phyloP scores from a whole-genome alignment of 2,329 filamentous ascomycete genomes.

The Neonectria sp. region DNA sequence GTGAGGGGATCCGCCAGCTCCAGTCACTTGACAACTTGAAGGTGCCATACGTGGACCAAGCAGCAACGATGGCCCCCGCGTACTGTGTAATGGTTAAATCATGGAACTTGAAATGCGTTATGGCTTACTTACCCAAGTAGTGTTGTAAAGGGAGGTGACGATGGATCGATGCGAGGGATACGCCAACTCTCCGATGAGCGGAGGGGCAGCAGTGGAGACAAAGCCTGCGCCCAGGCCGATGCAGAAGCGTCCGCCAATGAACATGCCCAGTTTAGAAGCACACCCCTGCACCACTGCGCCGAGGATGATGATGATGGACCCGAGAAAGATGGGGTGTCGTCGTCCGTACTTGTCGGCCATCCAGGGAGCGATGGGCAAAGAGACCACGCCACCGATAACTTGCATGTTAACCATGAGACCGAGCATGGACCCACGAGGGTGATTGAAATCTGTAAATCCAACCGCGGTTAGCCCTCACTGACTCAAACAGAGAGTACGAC shows the following conservation, averaged over 20 bases:
- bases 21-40: constrained; percentile 40
- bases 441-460: constrained; percentile 46
- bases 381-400: constrained; percentile 52
- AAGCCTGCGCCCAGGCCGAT: constrained; percentile 49
- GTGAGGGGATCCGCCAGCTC: constrained; percentile 44
- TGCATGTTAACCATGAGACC: constrained; percentile 50
- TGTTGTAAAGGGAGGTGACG: constrained; percentile 66
- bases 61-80: constrained; percentile 51
- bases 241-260: constrained; percentile 49
- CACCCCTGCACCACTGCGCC: constrained; percentile 46
- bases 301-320: constrained; percentile 39
- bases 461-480: too few species aligned
- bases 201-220: constrained; percentile 46
- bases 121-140: constrained; percentile 37
- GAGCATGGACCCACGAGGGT: constrained; percentile 46
- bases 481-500: too few species aligned
- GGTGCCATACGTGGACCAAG: constrained; percentile 46
- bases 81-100: constrained; percentile 46
- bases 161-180: constrained; percentile 51
- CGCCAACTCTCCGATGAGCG: constrained; percentile 52
- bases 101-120: background rate
- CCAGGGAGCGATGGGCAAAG: constrained; percentile 48
- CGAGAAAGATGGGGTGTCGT: constrained; percentile 9
- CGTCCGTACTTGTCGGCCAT: constrained; percentile 55
- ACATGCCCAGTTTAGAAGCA: constrained; percentile 42